Evolutionary conservation across 192 early-diverging fungal species (phyloP).

Genomic region (Coemansia sp.): DNA sequence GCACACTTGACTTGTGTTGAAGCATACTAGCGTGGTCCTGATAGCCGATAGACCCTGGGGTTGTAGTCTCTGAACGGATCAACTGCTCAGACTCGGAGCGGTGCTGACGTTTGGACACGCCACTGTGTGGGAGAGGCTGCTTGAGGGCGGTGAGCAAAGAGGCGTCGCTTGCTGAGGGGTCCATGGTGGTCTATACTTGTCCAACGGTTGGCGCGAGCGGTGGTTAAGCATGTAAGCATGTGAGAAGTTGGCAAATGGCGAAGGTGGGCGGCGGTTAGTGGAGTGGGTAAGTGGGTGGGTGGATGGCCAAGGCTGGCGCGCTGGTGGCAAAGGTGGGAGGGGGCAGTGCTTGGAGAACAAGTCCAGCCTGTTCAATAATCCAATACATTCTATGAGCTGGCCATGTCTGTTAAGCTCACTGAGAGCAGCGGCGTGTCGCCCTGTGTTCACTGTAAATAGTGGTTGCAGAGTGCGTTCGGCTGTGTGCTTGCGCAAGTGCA

Average conservation of each 20-base stretch:
- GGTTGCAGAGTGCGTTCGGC: slow-evolving; percentile 38
- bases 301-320: background rate
- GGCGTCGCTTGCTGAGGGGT: background rate
- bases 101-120: slow-evolving; percentile 10
- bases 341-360: background rate
- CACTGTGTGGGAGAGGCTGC: background rate
- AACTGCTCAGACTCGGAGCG: background rate
- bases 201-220: background rate
- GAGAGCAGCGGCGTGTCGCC: slow-evolving; percentile 21
- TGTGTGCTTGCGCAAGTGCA: slow-evolving; percentile 16
- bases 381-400: background rate
- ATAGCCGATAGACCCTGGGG: slow-evolving; percentile 6
- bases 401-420: slow-evolving; percentile 1
- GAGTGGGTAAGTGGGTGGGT: background rate
- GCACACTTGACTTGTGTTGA: background rate
- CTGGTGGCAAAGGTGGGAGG: slow-evolving; percentile 7
- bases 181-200: background rate
- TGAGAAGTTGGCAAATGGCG: background rate
- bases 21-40: background rate
- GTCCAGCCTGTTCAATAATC: background rate
- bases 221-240: background rate
- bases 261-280: background rate
- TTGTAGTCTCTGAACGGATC: background rate
- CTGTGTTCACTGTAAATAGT: slow-evolving; percentile 18
- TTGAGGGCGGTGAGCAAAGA: slow-evolving; percentile 6